Base-by-base conservation (phyloP, 129 eudicot species). In the Lactuca saligna region DNA sequence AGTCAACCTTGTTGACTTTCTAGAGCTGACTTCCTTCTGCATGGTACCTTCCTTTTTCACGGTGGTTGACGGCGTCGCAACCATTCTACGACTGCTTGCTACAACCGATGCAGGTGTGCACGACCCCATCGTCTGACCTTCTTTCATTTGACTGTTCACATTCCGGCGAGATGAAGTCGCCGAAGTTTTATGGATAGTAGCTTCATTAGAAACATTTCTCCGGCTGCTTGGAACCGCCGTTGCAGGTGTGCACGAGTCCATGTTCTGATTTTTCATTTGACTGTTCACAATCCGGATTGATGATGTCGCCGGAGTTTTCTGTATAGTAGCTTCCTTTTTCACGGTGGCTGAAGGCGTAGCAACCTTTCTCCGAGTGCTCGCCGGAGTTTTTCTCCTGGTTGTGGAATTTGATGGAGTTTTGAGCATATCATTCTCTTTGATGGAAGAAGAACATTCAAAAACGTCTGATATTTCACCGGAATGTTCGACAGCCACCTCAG, bases 1-100 rank as follows among this genome's bases (percentile, higher is more conserved):
- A 4, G 78, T 51, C 72, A 88, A 66, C 83, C 89, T 82, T 17
- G 78, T 71, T 2, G 96, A 88, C 61, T 58, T 57, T 25, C 29
- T 25, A 25, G 29, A 25, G 29, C 29, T 0, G 29, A 25, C 29
- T 1, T 25, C 29, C 29, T 0, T 25, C 29, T 25, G 29, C 29
- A 25, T 25, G 2, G 29, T 25, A 25, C 2, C 29, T 25, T 25
- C 29, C 29, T 25, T 25, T 25, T 25, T 25, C 29, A 25, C 29
- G 29, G 29, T 25, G 29, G 29, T 25, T 25, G 2, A 25, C 1
- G 29, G 29, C 29, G 29, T 25, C 2, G 29, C 1, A 0, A 25
- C 29, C 29, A 0, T 25, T 25, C 29, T 25, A 1, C 2, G 29
- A 61, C 77, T 72, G 42, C 58, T 51, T 5, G 73, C 41, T 51